Base-by-base conservation (phyloP, 768 basidiomycete species). In the Suillus plorans region DNA sequence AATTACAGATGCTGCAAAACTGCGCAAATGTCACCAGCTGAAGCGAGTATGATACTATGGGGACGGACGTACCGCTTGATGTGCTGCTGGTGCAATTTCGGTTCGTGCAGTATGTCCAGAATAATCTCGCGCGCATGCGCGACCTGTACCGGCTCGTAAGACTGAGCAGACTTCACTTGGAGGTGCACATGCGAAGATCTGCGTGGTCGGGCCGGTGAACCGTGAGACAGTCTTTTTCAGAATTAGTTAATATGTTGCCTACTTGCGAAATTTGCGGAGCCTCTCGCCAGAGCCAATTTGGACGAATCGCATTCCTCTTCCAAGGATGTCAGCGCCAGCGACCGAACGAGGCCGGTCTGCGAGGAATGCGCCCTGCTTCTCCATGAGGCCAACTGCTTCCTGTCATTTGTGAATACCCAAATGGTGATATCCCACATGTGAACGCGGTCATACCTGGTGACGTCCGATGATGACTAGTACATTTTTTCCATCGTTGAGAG, bases 211-310 rank as follows among this genome's bases (percentile, higher is more conserved):
- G 3, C 5, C 10, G 20, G 49, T 61, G 31, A 31, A 31, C 31
- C 31, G 31, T 31, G 1, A 41, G 36, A 18, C 25, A 2, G 14
- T 41, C 22, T 9, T 16, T 59, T 67, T 78, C 59, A 61, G 14
- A 8, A n/a, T 1, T 1, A 1, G 3, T 64, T 5, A 25, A 39
- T 10, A n/a, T 4, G 14, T 49, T 0, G 34, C 62, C 50, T 42
- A 84, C 85, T 82, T 82, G 60, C 86, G 78, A 73, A 86, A 84
- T 67, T 84, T 84, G 73, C 84, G 84, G 57, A 87, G 82, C 42
- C 84, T 73, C n/a, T 86, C 86, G 0, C 85, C 84, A 0, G 80
- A 78, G 1, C 82, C 80, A 9, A 84, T 82, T 5, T 86, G 73
- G 63, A 87, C 69, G 42, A 84, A 79, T 20, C 86, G 73, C 86